These are phyloP conservation scores for Monosporascus ibericus DNA, from an alignment of 2,329 filamentous ascomycete species.

Conservation along the genomic window DNA sequence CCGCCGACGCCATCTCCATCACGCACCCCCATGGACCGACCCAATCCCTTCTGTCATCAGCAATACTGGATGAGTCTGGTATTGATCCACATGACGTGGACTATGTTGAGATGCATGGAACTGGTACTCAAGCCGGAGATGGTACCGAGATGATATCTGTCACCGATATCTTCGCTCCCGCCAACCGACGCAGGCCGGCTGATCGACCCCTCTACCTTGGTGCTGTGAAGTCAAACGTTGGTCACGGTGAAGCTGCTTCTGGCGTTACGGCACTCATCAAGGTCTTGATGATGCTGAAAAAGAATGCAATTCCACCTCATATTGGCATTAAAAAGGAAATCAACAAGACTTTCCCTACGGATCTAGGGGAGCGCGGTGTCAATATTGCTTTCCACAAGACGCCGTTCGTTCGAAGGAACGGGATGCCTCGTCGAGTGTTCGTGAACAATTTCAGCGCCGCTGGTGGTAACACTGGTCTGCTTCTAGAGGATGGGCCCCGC, in stretches of 20 bases:
- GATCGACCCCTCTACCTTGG: conserved; percentile 55
- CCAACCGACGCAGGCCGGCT: conserved; percentile 36
- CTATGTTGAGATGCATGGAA: conserved; percentile 88
- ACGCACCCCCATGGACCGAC: conserved; percentile 75
- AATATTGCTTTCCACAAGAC: conserved; percentile 51
- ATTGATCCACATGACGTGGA: conserved; percentile 71
- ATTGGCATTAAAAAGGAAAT: conserved; percentile 60
- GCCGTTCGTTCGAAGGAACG: conserved; percentile 42
- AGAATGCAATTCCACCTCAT: conserved; percentile 58
- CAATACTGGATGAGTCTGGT: conserved; percentile 65
- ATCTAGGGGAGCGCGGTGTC: conserved; percentile 51
- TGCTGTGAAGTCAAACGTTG: conserved; percentile 58
- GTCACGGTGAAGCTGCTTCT: conserved; percentile 57
- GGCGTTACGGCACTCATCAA: conserved; percentile 59
- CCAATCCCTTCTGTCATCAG: conserved; percentile 64
- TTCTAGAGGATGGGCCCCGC: conserved; percentile 56
- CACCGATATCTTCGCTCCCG: conserved; percentile 46
- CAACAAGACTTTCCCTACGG: conserved; percentile 53
- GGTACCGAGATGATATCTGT: conserved; percentile 77
- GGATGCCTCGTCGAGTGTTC: conserved; percentile 41
- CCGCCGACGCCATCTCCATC: conserved; percentile 73
- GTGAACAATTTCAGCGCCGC: conserved; percentile 68
- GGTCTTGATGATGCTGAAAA: conserved; percentile 58
- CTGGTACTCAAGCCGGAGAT: conserved; percentile 80
- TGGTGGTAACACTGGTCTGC: conserved; percentile 63